A percentile compares a stretch with the other conserved stretches of the same genome.
phyloP scores from a whole-genome alignment of 2,329 filamentous ascomycete genomes.

The Colletotrichum simmondsii region DNA sequence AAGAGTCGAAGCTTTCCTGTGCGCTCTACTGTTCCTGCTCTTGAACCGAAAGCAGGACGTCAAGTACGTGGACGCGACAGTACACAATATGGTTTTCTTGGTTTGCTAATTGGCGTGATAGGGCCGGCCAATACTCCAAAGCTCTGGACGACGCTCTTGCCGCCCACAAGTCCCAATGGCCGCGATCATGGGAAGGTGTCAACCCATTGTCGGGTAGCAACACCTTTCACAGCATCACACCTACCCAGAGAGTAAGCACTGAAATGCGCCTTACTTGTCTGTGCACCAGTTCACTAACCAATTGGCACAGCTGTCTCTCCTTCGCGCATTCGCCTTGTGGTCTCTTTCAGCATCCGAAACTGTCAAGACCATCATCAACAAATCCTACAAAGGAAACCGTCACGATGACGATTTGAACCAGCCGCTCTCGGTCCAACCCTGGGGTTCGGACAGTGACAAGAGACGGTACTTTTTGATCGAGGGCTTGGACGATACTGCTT shows the following conservation, averaged over 20 bases:
- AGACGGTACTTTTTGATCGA: slow-evolving; percentile 94
- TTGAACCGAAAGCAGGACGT: slow-evolving; percentile 98
- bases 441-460: slow-evolving; percentile 91
- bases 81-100: neutral
- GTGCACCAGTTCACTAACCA: neutral
- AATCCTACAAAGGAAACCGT: slow-evolving; percentile 88
- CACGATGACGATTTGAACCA: slow-evolving; percentile 86
- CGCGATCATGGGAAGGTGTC: slow-evolving; percentile 81
- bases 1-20: slow-evolving; percentile 87
- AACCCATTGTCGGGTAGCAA: slow-evolving; percentile 85
- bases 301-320: slow-evolving; percentile 76
- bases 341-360: slow-evolving; percentile 87
- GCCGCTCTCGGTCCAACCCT: slow-evolving; percentile 87
- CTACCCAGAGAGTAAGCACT: slow-evolving; percentile 78
- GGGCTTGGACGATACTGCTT: slow-evolving; percentile 92
- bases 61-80: slow-evolving; percentile 73
- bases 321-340: slow-evolving; percentile 89
- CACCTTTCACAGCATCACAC: slow-evolving; percentile 84
- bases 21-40: slow-evolving; percentile 86
- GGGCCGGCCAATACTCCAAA: slow-evolving; percentile 90
- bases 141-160: slow-evolving; percentile 94
- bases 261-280: neutral
- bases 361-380: slow-evolving; percentile 83
- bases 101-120: slow-evolving; percentile 49
- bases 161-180: slow-evolving; percentile 89